Base-by-base conservation (phyloP, 164 flowering plant genomes). In the Tinospora cordifolia region DNA sequence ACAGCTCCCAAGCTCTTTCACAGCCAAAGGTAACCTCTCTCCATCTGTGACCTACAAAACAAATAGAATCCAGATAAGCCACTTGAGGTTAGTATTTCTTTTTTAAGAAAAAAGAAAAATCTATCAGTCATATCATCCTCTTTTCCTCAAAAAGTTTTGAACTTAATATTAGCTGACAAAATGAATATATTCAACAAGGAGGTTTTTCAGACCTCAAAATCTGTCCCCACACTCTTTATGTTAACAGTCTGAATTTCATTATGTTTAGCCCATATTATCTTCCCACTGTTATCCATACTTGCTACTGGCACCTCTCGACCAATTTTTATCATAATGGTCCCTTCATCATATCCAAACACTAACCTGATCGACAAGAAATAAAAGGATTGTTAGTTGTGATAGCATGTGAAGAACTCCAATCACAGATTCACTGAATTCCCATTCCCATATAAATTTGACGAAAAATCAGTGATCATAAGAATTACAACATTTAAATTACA, bases 241-340 rank as follows among this genome's bases (percentile, higher is more conserved):
- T 93, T 90, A 71, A 87, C 98, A 71, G 97, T 93, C 70, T 93
- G 97, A 72, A 93, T 83, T 75, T 93, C 98, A 79, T 93, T 93
- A 77, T 93, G 94, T 81, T 88, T 93, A 60, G 98, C 96, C 96
- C 97, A 93, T 46, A 93, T 90, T 62, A 91, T 89, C 74, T 93
- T 93, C 47, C 98, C 98, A 79, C 91, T 87, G 71, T 83, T 86
- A 70, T 93, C 98, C 98, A 93, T 93, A 62, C 98, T 91, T 54
- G 96, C 98, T n/a, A 91, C 92, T 63, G 97, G 98, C 60, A 75
- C 92, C 79, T 93, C 98, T 57, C 94, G 83, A 69, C 96, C 97
- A 80, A 91, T 81, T 83, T 91, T 90, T 25, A 88, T 86, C 95
- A 91, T 90, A 62, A 92, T 90, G 59, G 90, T 86, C 66, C 98